Conservation (phyloP, 345 rosid genomes). For the Salix koriyanagi region DNA sequence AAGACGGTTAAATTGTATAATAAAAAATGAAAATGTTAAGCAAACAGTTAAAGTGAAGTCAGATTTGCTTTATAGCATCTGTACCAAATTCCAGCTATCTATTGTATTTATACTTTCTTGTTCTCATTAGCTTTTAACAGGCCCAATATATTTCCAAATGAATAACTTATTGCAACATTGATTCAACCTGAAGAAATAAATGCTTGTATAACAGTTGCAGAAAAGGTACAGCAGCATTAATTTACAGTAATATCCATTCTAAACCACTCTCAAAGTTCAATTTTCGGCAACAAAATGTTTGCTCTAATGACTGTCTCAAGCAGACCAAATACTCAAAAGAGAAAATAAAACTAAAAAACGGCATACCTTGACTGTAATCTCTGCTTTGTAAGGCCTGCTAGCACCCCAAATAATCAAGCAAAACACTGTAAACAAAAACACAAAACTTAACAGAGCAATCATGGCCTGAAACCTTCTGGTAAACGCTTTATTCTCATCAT, state of each 20-base stretch:
- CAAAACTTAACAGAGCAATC: conserved; percentile 50
- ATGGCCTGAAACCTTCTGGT: conserved; percentile 54
- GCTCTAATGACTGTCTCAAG: not conserved
- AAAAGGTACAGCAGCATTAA: not conserved
- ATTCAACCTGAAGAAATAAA: not conserved
- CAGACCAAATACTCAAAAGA: not conserved
- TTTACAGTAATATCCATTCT: not conserved
- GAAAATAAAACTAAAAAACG: not conserved
- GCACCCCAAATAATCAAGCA: conserved; percentile 86
- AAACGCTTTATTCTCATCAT: conserved; percentile 56
- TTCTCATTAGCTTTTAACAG: not conserved
- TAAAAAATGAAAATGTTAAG: not conserved
- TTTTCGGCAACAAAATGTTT: not conserved
- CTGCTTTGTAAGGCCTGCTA: conserved; percentile 61
- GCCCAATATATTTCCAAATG: not conserved
- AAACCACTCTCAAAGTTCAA: not conserved
- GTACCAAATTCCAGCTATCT: not conserved
- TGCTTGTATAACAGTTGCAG: not conserved
- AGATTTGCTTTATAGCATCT: not conserved
- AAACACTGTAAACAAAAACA: conserved; percentile 50
- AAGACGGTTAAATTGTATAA: not conserved
- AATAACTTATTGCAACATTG: not conserved
- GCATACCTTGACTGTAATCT: conserved; percentile 58
- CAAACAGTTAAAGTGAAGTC: not conserved
- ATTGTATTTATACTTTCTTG: not conserved